Evolutionary conservation across 2,329 filamentous ascomycete genomes (phyloP).

Genomic region (Elsinoe fawcettii): DNA sequence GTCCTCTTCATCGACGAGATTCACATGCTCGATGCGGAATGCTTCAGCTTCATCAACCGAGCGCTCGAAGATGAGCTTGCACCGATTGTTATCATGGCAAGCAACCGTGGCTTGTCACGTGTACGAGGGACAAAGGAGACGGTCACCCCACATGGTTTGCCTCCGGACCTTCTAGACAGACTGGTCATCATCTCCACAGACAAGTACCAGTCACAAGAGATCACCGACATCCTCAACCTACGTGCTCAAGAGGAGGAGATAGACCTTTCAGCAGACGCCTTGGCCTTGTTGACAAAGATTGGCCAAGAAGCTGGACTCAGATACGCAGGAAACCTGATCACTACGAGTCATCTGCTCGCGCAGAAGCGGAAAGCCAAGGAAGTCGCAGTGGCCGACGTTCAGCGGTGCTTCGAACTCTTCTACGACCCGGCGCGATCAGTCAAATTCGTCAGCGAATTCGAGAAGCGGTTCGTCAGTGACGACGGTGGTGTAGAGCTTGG

Average conservation of each 20-base stretch:
- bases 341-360: conserved; percentile 78
- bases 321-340: conserved; percentile 97
- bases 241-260: conserved; percentile 94
- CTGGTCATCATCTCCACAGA: conserved; percentile 95
- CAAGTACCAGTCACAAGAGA: conserved; percentile 71
- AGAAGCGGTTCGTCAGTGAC: conserved; percentile 87
- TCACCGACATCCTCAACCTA: conserved; percentile 86
- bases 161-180: conserved; percentile 90
- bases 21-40: conserved; percentile 99
- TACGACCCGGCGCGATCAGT: conserved; percentile 84
- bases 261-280: conserved; percentile 78
- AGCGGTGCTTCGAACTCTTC: conserved; percentile 89
- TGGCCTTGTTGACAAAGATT: conserved; percentile 91
- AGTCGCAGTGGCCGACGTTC: conserved; percentile 79
- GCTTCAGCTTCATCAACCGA: conserved; percentile 97
- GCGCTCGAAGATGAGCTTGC: conserved; percentile 91
- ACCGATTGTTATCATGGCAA: conserved; percentile 98
- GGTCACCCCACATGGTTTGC: conserved; percentile 77
- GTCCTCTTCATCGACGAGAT: conserved; percentile 98
- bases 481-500: conserved; percentile 68
- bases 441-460: conserved; percentile 81
- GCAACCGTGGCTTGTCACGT: conserved; percentile 83
- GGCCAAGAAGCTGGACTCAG: conserved; percentile 84
- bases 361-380: conserved; percentile 80
- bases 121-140: conserved; percentile 92